These are phyloP conservation scores for Agastache rugosa DNA, from an alignment of 257 asterid species.

Conservation along the genomic window DNA sequence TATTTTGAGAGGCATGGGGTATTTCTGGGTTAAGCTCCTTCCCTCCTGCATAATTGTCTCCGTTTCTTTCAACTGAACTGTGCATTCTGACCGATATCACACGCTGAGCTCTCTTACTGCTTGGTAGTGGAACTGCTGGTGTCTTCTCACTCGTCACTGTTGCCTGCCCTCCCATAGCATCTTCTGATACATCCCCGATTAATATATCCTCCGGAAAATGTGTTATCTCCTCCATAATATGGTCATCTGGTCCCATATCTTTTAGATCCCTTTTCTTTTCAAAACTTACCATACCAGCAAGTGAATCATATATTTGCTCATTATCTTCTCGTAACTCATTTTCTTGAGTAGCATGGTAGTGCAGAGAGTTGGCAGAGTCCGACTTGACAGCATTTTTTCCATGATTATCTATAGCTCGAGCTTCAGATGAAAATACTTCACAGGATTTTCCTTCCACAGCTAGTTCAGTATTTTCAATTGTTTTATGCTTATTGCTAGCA, in stretches of 20 bases:
- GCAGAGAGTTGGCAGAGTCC: constrained; percentile 2
- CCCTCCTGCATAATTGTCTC: constrained; percentile 36
- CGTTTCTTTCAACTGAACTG: constrained; percentile 32
- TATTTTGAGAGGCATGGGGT: constrained; percentile 34
- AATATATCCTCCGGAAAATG: constrained; percentile 31
- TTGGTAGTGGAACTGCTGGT: constrained; percentile 42
- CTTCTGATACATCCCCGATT: constrained; percentile 39
- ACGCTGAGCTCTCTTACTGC: constrained; percentile 25
- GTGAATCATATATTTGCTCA: constrained; percentile 24
- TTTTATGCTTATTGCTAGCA: constrained; percentile 32
- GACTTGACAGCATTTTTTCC: constrained; percentile 1
- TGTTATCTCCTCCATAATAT: constrained; percentile 14
- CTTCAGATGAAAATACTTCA: constrained; percentile 38
- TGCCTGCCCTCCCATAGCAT: constrained; percentile 41
- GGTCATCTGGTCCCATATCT: constrained; percentile 14
- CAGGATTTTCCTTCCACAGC: constrained; percentile 33
- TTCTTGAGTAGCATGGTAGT: constrained; percentile 27
- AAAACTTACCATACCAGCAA: background rate
- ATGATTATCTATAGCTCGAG: constrained; percentile 17
- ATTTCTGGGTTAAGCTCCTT: constrained; percentile 43
- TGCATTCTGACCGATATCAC: constrained; percentile 19
- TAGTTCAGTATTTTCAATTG: constrained; percentile 23
- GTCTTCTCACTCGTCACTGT: constrained; percentile 46
- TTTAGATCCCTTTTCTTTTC: constrained; percentile 23
- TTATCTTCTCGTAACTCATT: constrained; percentile 32